phyloP scores from a whole-genome alignment of 2,329 filamentous ascomycete species.

The Phialemoniopsis sp. region DNA sequence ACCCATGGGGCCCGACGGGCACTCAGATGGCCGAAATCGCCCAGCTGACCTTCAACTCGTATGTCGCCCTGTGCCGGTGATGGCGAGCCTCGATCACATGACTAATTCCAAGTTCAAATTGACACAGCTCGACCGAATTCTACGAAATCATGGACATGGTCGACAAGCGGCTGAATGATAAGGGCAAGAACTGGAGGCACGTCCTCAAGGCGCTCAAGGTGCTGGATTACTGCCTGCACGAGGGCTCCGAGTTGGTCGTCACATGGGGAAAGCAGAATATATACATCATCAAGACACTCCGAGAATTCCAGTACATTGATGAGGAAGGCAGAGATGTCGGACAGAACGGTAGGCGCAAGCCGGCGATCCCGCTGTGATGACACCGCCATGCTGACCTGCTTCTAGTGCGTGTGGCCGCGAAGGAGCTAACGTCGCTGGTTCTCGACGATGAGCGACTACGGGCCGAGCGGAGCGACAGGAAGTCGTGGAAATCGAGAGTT shows the following conservation, averaged over 20 bases:
- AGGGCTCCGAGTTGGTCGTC: constrained; percentile 92
- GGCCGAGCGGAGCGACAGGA: constrained; percentile 84
- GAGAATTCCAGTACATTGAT: constrained; percentile 95
- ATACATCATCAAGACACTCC: constrained; percentile 97
- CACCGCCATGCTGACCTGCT: constrained; percentile 18
- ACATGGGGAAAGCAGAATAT: constrained; percentile 98
- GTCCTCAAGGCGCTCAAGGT: constrained; percentile 97
- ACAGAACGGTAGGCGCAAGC: constrained; percentile 71
- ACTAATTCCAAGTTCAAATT: no score
- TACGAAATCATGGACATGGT: constrained; percentile 99
- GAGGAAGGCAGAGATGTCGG: constrained; percentile 95
- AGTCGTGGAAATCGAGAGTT: constrained; percentile 94
- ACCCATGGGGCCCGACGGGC: constrained; percentile 96
- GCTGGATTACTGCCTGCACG: constrained; percentile 94
- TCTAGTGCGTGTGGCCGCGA: constrained; percentile 88
- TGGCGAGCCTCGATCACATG: no score
- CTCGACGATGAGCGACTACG: constrained; percentile 91
- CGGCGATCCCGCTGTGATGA: neutral
- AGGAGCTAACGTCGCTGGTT: constrained; percentile 88
- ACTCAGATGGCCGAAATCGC: constrained; percentile 99
- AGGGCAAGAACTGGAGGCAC: constrained; percentile 99
- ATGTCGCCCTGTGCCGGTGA: constrained; percentile 30
- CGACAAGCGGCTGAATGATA: constrained; percentile 97
- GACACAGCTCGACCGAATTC: constrained; percentile 84
- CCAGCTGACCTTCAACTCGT: constrained; percentile 97